These are phyloP conservation scores for Flagelloscypha sp. DNA, from an alignment of 768 basidiomycete genomes.

Conservation along the genomic window DNA sequence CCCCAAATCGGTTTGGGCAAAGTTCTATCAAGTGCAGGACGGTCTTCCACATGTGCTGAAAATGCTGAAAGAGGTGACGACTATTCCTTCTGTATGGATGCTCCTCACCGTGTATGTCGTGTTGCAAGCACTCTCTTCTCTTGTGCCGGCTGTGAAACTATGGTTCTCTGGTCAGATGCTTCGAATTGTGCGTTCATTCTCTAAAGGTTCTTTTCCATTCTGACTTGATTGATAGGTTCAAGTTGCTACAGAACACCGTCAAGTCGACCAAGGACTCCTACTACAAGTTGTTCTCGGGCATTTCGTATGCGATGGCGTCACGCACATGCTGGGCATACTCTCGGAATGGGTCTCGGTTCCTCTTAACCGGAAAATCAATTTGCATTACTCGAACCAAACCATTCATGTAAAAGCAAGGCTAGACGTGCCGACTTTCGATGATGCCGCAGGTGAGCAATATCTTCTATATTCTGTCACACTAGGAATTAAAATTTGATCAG, in stretches of 20 bases:
- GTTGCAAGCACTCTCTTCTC: constrained; percentile 32
- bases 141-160: constrained; percentile 33
- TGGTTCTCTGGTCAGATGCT: constrained; percentile 44
- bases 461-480: too few relatives aligned
- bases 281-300: constrained; percentile 29
- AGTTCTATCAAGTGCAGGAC: constrained; percentile 37
- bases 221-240: constrained; percentile 34
- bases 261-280: constrained; percentile 30
- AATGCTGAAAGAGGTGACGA: constrained; percentile 56
- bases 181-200: constrained; percentile 27
- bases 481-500: too few relatives aligned
- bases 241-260: constrained; percentile 33
- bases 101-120: constrained; percentile 39
- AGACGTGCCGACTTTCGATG: constrained; percentile 44
- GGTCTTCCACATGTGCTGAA: constrained; percentile 55
- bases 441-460: too few relatives aligned
- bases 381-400: constrained; percentile 32
- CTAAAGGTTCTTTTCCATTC: constrained; percentile 1
- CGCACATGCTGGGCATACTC: constrained; percentile 23
- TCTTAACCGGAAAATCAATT: constrained; percentile 31
- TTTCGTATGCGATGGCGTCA: constrained; percentile 25
- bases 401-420: constrained; percentile 40
- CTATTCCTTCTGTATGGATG: constrained; percentile 42
- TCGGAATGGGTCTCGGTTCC: constrained; percentile 20
- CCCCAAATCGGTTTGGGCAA: too few relatives aligned